These are phyloP conservation scores for Cryptosporidium ubiquitum DNA, from an alignment of 169 alveolate genomes.

Conservation along the genomic window DNA sequence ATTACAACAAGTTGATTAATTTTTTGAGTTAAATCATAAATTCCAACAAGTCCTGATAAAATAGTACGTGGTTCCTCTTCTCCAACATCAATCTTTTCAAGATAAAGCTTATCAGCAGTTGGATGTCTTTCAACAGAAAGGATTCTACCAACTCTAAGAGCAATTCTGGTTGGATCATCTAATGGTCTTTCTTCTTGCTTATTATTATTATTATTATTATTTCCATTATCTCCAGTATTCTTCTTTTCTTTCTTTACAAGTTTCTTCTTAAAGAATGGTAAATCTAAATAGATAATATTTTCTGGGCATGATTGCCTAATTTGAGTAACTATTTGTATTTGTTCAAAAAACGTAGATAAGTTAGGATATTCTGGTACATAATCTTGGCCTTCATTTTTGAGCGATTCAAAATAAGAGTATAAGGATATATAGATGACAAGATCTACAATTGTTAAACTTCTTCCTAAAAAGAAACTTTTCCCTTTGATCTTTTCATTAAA, in stretches of 20 bases:
- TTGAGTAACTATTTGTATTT: constrained; percentile 30
- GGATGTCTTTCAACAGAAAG: constrained; percentile 84
- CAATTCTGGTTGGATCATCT: constrained; percentile 77
- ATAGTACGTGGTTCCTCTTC: constrained; percentile 81
- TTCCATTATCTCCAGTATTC: not conserved
- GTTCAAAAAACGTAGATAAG: constrained; percentile 32
- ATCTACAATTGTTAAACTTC: constrained; percentile 29
- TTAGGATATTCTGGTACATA: constrained; percentile 20
- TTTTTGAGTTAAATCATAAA: constrained; percentile 81
- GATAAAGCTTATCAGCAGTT: constrained; percentile 86
- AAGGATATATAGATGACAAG: constrained; percentile 17
- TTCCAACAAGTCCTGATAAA: constrained; percentile 82
- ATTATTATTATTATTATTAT: not conserved
- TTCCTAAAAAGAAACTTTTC: constrained; percentile 42
- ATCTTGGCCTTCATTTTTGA: not conserved
- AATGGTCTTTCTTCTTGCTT: constrained; percentile 45
- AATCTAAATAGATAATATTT: constrained; percentile 11
- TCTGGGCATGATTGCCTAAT: constrained; percentile 69
- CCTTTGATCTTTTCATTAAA: constrained; percentile 20
- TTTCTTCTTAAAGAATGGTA: constrained; percentile 49
- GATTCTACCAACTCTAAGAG: constrained; percentile 86
- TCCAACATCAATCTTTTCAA: constrained; percentile 90
- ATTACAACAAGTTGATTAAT: constrained; percentile 84
- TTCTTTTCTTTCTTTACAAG: constrained; percentile 18
- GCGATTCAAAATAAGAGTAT: not conserved